Conservation (phyloP, 345 rosid genomes). For the Clausena lansium region DNA sequence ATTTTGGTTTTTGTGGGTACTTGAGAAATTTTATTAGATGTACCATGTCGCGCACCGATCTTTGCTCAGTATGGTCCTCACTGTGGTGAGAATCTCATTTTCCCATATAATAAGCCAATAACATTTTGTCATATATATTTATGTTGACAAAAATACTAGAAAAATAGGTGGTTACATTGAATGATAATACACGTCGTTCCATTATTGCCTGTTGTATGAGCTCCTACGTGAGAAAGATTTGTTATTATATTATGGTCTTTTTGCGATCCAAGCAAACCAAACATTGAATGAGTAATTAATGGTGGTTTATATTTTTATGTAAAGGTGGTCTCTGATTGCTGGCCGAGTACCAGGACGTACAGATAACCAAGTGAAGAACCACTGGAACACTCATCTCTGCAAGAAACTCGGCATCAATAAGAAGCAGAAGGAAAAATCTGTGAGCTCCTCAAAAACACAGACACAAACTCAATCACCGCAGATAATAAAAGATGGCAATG, state of each 20-base stretch:
- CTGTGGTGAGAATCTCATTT: too few relatives aligned
- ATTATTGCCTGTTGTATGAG: too few relatives aligned
- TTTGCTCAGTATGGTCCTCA: too few relatives aligned
- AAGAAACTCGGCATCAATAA: slow-evolving; percentile 33
- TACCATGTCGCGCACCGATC: too few relatives aligned
- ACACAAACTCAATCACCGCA: not conserved
- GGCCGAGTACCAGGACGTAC: slow-evolving; percentile 56
- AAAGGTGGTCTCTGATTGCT: slow-evolving; percentile 58
- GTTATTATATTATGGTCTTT: not conserved
- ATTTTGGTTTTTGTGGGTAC: not conserved
- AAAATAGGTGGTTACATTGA: too few relatives aligned
- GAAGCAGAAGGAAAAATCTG: not conserved
- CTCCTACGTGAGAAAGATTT: too few relatives aligned
- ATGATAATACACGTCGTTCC: too few relatives aligned
- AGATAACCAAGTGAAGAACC: slow-evolving; percentile 56
- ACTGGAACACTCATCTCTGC: slow-evolving; percentile 55
- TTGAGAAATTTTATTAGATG: not conserved
- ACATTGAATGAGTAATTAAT: not conserved
- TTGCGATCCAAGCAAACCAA: not conserved
- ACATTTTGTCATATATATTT: too few relatives aligned
- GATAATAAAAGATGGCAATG: not conserved
- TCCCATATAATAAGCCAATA: too few relatives aligned
- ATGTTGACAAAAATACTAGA: too few relatives aligned
- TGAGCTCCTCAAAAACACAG: not conserved
- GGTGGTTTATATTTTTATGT: not conserved